phyloP scores from a whole-genome alignment of 208 protist genomes.

The Eutreptiella sp. region DNA sequence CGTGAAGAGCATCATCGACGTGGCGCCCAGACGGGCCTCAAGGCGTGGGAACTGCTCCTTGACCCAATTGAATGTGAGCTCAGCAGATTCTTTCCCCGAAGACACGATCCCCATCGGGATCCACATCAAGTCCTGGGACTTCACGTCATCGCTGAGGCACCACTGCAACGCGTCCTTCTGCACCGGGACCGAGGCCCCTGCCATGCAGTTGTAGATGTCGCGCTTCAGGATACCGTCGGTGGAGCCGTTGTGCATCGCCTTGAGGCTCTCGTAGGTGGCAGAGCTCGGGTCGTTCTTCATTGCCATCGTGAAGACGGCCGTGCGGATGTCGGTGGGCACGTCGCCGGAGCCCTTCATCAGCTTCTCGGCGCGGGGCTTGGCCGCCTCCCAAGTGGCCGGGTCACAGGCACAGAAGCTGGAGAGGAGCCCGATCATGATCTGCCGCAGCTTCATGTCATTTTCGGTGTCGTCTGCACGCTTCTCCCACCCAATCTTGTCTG shows the following conservation, averaged over 20 bases:
- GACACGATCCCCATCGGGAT: neutral
- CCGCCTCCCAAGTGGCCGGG: neutral
- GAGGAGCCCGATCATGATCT: neutral
- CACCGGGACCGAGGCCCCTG: neutral
- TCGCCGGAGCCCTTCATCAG: neutral
- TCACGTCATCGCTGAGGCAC: neutral
- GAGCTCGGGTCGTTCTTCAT: neutral
- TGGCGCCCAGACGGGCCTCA: neutral
- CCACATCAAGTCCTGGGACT: slow-evolving; percentile 17
- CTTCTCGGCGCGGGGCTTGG: neutral
- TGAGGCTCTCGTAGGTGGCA: neutral
- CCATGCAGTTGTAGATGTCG: neutral
- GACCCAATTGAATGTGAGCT: neutral
- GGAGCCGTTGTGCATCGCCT: slow-evolving; percentile 4
- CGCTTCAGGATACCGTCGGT: neutral
- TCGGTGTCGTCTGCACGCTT: slow-evolving; percentile 1
- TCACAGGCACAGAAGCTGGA: neutral
- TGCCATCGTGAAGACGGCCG: neutral
- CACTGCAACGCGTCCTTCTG: slow-evolving; percentile 8
- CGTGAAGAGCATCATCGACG: slow-evolving; percentile 15
- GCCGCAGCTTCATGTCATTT: slow-evolving; percentile 3
- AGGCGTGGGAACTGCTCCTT: neutral
- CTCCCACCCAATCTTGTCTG: slow-evolving; percentile 12
- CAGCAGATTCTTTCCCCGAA: neutral
- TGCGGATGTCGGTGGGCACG: slow-evolving; percentile 9